Conservation (phyloP, 202 grass and related monocot species). For the Zoysia matrella region DNA sequence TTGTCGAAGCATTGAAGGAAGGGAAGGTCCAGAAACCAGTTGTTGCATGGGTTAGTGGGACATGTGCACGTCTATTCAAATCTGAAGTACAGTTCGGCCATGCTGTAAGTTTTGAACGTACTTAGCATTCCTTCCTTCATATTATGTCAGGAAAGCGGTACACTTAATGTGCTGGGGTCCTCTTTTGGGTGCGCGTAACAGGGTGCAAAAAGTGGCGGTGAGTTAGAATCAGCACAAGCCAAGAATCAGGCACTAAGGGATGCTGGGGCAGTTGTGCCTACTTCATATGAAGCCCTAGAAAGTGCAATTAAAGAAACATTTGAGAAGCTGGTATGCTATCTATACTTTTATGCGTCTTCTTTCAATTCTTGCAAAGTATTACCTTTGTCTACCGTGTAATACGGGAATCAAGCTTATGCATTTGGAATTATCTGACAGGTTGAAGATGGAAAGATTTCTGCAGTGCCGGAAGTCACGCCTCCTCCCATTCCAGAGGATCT, state of each 20-base stretch:
- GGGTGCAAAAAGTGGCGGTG: conserved; percentile 30
- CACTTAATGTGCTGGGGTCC: not conserved
- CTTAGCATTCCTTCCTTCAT: not conserved
- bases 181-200: conserved; percentile 43
- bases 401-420: conserved; percentile 23
- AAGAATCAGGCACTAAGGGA: too few species aligned
- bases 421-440: conserved; percentile 52
- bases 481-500: conserved; percentile 59
- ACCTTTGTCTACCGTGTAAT: conserved; percentile 6
- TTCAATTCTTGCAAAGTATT: conserved; percentile 11
- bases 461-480: conserved; percentile 84
- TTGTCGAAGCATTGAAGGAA: too few species aligned
- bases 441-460: conserved; percentile 88
- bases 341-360: conserved; percentile 4
- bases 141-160: conserved; percentile 22
- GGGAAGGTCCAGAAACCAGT: too few species aligned
- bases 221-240: too few species aligned
- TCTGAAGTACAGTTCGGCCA: conserved; percentile 51
- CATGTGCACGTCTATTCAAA: too few species aligned
- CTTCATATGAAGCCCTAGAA: too few species aligned
- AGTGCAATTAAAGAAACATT: conserved; percentile 86
- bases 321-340: conserved; percentile 73
- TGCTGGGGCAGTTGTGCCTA: too few species aligned
- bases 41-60: too few species aligned
- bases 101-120: conserved; percentile 70